Conservation (phyloP, 1,139 yeast species). For the Protomyces gravidus region DNA sequence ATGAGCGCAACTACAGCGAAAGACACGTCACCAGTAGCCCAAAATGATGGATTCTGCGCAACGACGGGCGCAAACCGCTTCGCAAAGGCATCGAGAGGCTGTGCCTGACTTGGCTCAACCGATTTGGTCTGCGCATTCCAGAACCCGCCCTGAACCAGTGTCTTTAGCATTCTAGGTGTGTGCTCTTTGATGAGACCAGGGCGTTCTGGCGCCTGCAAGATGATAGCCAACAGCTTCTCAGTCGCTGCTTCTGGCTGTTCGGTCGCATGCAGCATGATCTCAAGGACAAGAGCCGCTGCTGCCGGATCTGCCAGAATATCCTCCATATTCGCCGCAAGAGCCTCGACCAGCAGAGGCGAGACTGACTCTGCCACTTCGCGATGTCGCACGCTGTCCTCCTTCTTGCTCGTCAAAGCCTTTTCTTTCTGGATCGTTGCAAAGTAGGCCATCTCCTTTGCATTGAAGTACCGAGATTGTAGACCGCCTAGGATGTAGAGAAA, state of each 20-base stretch:
- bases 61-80: conserved; percentile 50
- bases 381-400: conserved; percentile 74
- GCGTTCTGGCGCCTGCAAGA: conserved; percentile 54
- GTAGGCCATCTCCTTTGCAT: conserved; percentile 62
- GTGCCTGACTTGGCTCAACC: conserved; percentile 47
- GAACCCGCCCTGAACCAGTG: conserved; percentile 68
- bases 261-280: conserved; percentile 59
- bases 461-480: conserved; percentile 67
- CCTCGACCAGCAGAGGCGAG: conserved; percentile 60
- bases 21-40: conserved; percentile 75
- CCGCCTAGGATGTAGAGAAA: conserved; percentile 76
- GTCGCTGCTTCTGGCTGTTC: conserved; percentile 49
- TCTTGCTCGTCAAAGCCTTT: conserved; percentile 70
- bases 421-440: conserved; percentile 58
- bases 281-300: conserved; percentile 79
- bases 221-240: conserved; percentile 54
- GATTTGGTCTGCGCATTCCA: conserved; percentile 61
- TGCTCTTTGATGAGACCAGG: conserved; percentile 50
- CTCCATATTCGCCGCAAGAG: conserved; percentile 49
- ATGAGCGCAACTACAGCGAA: conserved; percentile 62
- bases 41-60: conserved; percentile 50
- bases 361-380: conserved; percentile 62
- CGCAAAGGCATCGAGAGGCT: conserved; percentile 59
- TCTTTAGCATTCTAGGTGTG: conserved; percentile 69
- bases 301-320: conserved; percentile 62